A percentile compares a stretch with the other conserved stretches of the same genome.
These are phyloP conservation scores for Penicillium pulvis DNA, from an alignment of 495 filamentous ascomycete species.

Conservation along the genomic window DNA sequence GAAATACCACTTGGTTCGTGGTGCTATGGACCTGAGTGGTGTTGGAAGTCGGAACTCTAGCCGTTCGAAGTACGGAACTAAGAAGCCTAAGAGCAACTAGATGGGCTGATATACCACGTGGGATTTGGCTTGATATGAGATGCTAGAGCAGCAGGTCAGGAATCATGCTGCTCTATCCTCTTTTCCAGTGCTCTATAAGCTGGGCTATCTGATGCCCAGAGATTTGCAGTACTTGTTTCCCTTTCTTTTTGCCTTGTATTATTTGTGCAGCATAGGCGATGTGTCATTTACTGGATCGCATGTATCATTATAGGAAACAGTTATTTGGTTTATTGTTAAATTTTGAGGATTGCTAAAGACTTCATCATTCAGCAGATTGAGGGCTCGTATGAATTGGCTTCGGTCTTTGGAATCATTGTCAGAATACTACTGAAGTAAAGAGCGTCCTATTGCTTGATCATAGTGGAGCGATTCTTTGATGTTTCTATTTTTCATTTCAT, in stretches of 20 bases:
- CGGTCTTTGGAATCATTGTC: too few species aligned
- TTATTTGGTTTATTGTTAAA: slow-evolving; percentile 5
- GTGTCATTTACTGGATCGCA: slow-evolving; percentile 8
- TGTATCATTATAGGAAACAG: slow-evolving; percentile 4
- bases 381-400: neutral
- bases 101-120: neutral
- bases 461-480: neutral
- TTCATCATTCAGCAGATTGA: neutral
- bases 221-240: neutral
- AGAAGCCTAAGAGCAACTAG: slow-evolving; percentile 83
- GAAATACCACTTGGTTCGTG: slow-evolving; percentile 89
- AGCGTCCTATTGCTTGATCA: neutral
- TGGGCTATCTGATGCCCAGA: neutral
- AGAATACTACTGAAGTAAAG: neutral
- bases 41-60: slow-evolving; percentile 79
- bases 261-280: slow-evolving; percentile 19
- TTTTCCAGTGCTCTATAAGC: neutral
- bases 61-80: slow-evolving; percentile 96
- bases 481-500: neutral
- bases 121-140: neutral
- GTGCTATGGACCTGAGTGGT: slow-evolving; percentile 93
- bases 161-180: neutral
- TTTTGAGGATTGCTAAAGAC: neutral
- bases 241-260: slow-evolving; percentile 9
- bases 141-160: slow-evolving; percentile 3